These are phyloP conservation scores for Nicotiana undulata DNA, from an alignment of 257 asterid species.

Conservation along the genomic window DNA sequence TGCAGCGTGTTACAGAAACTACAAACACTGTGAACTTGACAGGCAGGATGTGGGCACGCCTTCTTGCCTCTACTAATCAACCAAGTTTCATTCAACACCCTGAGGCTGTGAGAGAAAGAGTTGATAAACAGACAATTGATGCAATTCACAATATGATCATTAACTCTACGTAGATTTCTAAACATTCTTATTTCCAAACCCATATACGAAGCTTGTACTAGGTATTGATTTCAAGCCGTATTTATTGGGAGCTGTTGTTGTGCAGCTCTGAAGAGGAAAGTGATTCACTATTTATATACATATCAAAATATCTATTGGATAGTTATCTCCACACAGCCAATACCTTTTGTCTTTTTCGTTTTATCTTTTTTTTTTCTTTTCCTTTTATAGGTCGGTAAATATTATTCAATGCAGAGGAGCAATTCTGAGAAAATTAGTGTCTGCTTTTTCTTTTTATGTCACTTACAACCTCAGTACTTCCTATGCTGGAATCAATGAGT, in stretches of 20 bases:
- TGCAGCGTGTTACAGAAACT: conserved; percentile 79
- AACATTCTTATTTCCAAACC: background rate
- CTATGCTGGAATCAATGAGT: background rate
- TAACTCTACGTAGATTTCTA: conserved; percentile 33
- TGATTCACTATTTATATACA: background rate
- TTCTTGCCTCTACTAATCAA: conserved; percentile 87
- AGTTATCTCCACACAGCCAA: background rate
- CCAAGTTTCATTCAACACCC: conserved; percentile 53
- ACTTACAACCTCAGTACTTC: background rate
- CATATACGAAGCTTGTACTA: background rate
- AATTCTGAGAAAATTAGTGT: background rate
- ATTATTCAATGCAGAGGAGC: background rate
- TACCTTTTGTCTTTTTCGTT: background rate
- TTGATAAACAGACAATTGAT: conserved; percentile 38
- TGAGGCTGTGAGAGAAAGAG: conserved; percentile 41
- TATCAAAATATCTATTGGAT: background rate
- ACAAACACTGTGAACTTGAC: conserved; percentile 63
- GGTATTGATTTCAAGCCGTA: background rate
- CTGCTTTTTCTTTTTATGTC: background rate
- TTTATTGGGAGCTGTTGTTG: background rate
- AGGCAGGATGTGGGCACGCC: conserved; percentile 95
- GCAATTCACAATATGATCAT: conserved; percentile 37
- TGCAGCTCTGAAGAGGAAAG: background rate
- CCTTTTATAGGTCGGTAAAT: background rate
- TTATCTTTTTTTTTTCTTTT: background rate